phyloP scores from a whole-genome alignment of 345 rosid species.

The Eucalyptus grandis region DNA sequence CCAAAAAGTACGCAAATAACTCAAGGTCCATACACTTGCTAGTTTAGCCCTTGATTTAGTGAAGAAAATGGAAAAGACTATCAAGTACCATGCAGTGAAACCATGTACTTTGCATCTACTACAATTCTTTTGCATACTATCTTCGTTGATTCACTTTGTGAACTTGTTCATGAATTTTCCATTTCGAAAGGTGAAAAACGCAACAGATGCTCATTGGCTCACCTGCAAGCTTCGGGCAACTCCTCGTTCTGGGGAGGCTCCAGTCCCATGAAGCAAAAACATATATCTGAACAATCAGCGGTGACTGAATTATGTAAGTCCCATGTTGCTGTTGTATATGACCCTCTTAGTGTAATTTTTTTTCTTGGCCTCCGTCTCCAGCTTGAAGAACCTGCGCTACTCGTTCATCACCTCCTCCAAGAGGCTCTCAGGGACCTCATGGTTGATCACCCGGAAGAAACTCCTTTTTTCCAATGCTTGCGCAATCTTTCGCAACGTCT shows the following conservation, averaged over 20 bases:
- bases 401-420: slow-evolving; percentile 3
- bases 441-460: slow-evolving; percentile 14
- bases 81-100: too few relatives aligned
- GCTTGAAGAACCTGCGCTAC: slow-evolving; percentile 1
- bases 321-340: neutral
- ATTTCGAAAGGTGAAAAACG: neutral
- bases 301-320: neutral
- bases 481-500: neutral
- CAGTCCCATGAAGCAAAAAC: too few relatives aligned
- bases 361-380: slow-evolving; percentile 1
- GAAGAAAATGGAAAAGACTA: too few relatives aligned
- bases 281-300: neutral
- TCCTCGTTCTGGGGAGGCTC: neutral
- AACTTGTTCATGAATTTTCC: neutral
- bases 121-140: neutral
- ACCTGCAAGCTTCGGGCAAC: neutral
- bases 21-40: neutral
- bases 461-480: slow-evolving; percentile 6
- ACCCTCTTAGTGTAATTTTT: neutral
- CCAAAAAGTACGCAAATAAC: too few relatives aligned
- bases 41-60: too few relatives aligned
- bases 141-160: neutral
- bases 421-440: slow-evolving; percentile 5
- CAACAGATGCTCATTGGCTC: neutral
- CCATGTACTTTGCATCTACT: too few relatives aligned